Evolutionary conservation across 805 yeast species (phyloP).

Genomic region (Wickerhamomyces mucosus): DNA sequence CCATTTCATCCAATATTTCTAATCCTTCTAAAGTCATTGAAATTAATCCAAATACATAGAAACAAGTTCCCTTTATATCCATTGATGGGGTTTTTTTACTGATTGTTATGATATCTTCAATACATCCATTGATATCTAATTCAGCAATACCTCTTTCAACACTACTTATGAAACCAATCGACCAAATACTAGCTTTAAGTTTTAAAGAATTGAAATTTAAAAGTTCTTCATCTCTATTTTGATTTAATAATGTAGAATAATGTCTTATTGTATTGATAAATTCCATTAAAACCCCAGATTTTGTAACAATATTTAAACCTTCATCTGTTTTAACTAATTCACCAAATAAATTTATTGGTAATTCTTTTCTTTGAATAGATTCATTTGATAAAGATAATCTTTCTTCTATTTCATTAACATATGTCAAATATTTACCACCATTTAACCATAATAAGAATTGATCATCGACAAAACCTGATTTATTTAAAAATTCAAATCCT

Average conservation of each 20-base stretch:
- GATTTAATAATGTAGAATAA: slow-evolving; percentile 20
- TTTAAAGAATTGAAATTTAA: slow-evolving; percentile 15
- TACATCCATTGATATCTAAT: slow-evolving; percentile 41
- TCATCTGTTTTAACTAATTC: slow-evolving; percentile 73
- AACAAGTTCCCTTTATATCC: slow-evolving; percentile 68
- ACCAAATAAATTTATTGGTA: slow-evolving; percentile 69
- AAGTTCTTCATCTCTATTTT: slow-evolving; percentile 23
- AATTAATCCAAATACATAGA: slow-evolving; percentile 66
- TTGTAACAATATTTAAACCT: slow-evolving; percentile 56
- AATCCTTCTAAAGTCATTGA: slow-evolving; percentile 69
- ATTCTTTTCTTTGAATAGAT: slow-evolving; percentile 7
- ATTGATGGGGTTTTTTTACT: slow-evolving; percentile 39
- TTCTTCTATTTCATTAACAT: slow-evolving; percentile 39
- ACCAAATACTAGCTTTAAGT: slow-evolving; percentile 77
- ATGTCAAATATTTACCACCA: slow-evolving; percentile 31
- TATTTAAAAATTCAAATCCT: slow-evolving; percentile 62
- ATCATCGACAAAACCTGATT: slow-evolving; percentile 46
- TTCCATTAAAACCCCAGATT: slow-evolving; percentile 35
- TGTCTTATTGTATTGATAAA: slow-evolving; percentile 27
- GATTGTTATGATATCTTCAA: slow-evolving; percentile 44
- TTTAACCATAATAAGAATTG: slow-evolving; percentile 66
- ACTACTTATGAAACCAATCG: slow-evolving; percentile 75
- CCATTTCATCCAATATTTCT: slow-evolving; percentile 73
- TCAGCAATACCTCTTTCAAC: slow-evolving; percentile 58
- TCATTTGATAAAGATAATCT: slow-evolving; percentile 18